Evolutionary conservation across 2,329 filamentous ascomycete species (phyloP), one percentile per base, ranked within the genome.

Genomic region (Pseudocercospora crystallina): DNA sequence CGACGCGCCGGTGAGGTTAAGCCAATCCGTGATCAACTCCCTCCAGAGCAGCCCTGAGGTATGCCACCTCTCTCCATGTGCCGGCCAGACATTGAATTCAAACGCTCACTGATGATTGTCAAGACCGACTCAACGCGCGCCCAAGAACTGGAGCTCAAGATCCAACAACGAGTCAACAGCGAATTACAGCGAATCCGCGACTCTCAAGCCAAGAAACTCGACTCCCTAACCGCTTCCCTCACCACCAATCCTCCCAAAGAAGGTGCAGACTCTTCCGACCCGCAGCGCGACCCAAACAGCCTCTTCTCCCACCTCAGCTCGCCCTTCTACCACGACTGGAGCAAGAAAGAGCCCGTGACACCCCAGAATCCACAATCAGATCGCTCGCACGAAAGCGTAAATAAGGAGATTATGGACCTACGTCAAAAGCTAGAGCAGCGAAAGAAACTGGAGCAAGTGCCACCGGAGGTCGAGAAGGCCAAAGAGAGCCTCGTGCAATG

Each of bases 71-170:
- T 10, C 12, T n/a, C 34, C 30, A 26, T 26, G 20, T 7, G 20
- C 20, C 20, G 20, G 20, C 20, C 7, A 7, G 17, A 8, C 36
- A 43, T 46, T 42, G 31, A 48, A 35, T 26, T 8, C 44, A 51
- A 29, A 53, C 33, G 34, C 32, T 20, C 29, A 41, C 13, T 32
- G 9, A 44, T 32, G 9, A 44, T 29, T 20, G 8, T 5, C 52
- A 69, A 97, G 92, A 92, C 87, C 73, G 91, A 97, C 76, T 84
- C 85, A 53, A 91, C 90, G 59, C 90, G 92, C 69, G 81, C 86
- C 65, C 89, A 89, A 74, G 79, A 85, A 66, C 76, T 90, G 71
- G 92, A 97, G 75, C 83, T 94, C 58, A 86, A 92, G 65, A 85
- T 96, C 71, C 91, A 96, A 76, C 77, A 83, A 68, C 91, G 92